phyloP scores from a whole-genome alignment of 2,329 filamentous ascomycete species.

The Penicillium sp. region DNA sequence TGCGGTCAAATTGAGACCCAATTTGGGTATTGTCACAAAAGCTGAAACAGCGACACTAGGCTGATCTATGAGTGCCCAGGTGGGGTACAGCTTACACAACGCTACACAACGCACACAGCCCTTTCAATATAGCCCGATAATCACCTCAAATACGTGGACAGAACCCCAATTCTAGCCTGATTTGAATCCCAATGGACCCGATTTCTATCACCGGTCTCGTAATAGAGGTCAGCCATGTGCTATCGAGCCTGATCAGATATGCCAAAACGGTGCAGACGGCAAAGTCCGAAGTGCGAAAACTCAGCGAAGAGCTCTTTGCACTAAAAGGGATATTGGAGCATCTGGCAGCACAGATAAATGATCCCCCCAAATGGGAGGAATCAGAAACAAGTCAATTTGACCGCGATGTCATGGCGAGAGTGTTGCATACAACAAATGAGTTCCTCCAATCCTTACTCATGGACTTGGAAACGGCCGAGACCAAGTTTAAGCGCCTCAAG shows the following conservation, averaged over 20 bases:
- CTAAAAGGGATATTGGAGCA: constrained; percentile 22
- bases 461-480: constrained; percentile 15
- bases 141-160: neutral
- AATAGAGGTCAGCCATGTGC: constrained; percentile 17
- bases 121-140: neutral
- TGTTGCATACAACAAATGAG: constrained; percentile 16
- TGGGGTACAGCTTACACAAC: constrained; percentile 4
- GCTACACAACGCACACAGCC: constrained; percentile 1
- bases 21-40: neutral
- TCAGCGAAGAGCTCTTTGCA: constrained; percentile 23
- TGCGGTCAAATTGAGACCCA: neutral
- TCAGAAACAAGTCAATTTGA: constrained; percentile 11
- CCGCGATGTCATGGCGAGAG: constrained; percentile 11
- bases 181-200: constrained; percentile 15
- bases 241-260: constrained; percentile 18
- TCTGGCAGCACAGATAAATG: constrained; percentile 6
- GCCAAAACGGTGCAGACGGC: constrained; percentile 17
- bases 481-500: constrained; percentile 19
- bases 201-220: constrained; percentile 21
- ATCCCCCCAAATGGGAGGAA: constrained; percentile 3
- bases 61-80: constrained; percentile 4
- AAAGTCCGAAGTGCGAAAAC: constrained; percentile 19
- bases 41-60: neutral
- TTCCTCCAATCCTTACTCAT: constrained; percentile 15
- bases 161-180: neutral